Percentiles rank a stretch among this genome's conserved stretches.
Evolutionary conservation across 805 yeast species (phyloP).

Genomic region (Candida arabinofermentans): DNA sequence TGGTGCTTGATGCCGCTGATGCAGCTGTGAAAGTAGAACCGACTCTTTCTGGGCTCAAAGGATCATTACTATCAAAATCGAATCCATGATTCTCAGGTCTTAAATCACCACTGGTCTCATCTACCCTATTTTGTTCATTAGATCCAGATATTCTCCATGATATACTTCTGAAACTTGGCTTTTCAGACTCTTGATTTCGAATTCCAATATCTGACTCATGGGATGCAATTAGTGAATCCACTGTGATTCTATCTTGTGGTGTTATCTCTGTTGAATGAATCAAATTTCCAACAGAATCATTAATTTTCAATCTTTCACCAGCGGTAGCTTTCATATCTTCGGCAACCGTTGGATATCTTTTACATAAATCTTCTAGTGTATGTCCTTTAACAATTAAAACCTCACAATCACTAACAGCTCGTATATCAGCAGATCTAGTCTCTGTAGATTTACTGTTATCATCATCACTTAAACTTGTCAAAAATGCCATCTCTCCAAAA

Average conservation of each 20-base stretch:
- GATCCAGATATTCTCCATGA: constrained; percentile 10
- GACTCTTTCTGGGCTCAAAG: not conserved
- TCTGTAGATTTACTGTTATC: constrained; percentile 25
- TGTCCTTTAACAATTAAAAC: constrained; percentile 57
- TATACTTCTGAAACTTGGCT: constrained; percentile 15
- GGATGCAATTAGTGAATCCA: constrained; percentile 14
- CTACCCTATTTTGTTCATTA: not conserved
- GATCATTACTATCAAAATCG: constrained; percentile 10
- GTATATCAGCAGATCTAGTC: constrained; percentile 57
- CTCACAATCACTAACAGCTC: constrained; percentile 58
- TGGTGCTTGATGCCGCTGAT: not conserved
- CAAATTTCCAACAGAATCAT: constrained; percentile 26
- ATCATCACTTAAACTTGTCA: constrained; percentile 37
- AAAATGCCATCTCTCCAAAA: constrained; percentile 76
- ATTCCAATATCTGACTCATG: constrained; percentile 7
- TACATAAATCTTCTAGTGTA: constrained; percentile 49
- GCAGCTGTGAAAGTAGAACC: not conserved
- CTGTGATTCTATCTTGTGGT: constrained; percentile 18
- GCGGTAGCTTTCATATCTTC: constrained; percentile 63
- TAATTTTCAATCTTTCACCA: constrained; percentile 38
- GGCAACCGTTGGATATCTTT: constrained; percentile 52
- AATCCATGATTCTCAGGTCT: not conserved
- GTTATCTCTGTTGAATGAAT: constrained; percentile 19
- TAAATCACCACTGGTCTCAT: not conserved
- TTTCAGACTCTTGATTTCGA: not conserved